These are phyloP conservation scores for Nectriaceae sp. DNA, from an alignment of 2,329 filamentous ascomycete genomes.

Conservation along the genomic window DNA sequence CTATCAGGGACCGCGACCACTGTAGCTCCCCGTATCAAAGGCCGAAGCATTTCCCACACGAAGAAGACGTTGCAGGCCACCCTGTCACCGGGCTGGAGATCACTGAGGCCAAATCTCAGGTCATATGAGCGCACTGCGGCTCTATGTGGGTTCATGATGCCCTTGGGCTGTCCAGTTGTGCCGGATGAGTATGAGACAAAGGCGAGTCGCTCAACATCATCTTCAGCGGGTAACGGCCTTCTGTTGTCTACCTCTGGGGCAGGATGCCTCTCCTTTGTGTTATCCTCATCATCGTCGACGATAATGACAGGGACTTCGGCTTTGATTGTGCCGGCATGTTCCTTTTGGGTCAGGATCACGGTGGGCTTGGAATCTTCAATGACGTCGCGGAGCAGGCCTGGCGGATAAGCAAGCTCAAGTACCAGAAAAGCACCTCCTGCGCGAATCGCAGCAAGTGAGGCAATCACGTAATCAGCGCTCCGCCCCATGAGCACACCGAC, in stretches of 20 bases:
- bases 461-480: constrained; percentile 77
- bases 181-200: constrained; percentile 84
- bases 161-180: constrained; percentile 78
- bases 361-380: constrained; percentile 73
- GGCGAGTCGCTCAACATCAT: constrained; percentile 72
- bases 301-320: constrained; percentile 63
- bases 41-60: constrained; percentile 81
- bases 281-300: constrained; percentile 53
- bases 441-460: constrained; percentile 74
- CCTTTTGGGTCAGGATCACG: constrained; percentile 68
- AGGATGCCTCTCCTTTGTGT: constrained; percentile 22
- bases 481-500: constrained; percentile 76
- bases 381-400: constrained; percentile 72
- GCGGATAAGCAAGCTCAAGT: constrained; percentile 77
- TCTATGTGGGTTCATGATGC: constrained; percentile 77
- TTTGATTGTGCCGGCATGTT: constrained; percentile 67
- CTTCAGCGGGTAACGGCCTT: constrained; percentile 57
- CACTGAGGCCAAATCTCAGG: constrained; percentile 68
- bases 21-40: constrained; percentile 73
- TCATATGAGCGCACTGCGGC: constrained; percentile 75
- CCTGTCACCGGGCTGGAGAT: constrained; percentile 70
- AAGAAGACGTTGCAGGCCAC: constrained; percentile 91
- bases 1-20: constrained; percentile 76
- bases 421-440: constrained; percentile 81
- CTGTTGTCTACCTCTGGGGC: constrained; percentile 40